Evolutionary conservation across 495 filamentous ascomycete species (phyloP).

Genomic region (Rhypophila decipiens): DNA sequence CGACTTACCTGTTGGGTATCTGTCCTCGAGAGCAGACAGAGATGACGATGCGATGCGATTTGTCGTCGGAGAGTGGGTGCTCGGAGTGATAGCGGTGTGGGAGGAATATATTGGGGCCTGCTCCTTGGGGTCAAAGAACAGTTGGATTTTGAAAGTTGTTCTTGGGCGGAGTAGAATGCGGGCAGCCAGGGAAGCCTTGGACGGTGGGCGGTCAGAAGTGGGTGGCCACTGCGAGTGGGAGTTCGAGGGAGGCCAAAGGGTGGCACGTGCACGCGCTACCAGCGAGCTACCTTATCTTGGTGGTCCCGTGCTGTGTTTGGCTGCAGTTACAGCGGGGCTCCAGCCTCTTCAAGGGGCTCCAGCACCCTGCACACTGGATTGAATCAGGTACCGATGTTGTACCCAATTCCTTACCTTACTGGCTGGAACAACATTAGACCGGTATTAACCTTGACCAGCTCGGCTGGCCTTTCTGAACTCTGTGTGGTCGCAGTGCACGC

Average conservation of each 20-base stretch:
- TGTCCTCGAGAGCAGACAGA: slow-evolving; percentile 15
- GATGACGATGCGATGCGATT: slow-evolving; percentile 25
- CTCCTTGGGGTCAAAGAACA: slow-evolving; percentile 7
- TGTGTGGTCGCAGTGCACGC: neutral
- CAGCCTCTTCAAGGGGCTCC: no score
- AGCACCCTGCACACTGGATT: neutral
- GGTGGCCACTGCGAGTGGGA: neutral
- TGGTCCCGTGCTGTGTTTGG: neutral
- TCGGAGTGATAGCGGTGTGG: slow-evolving; percentile 30
- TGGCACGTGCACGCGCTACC: slow-evolving; percentile 19
- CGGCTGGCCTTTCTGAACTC: slow-evolving; percentile 1
- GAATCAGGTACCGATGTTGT: slow-evolving; percentile 8
- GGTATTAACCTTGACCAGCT: slow-evolving; percentile 3
- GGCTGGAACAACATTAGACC: slow-evolving; percentile 23
- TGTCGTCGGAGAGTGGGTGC: slow-evolving; percentile 20
- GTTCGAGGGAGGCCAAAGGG: neutral
- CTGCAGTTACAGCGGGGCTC: neutral
- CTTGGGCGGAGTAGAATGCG: slow-evolving; percentile 23
- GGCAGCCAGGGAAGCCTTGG: slow-evolving; percentile 14
- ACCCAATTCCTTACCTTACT: slow-evolving; percentile 9
- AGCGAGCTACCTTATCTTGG: slow-evolving; percentile 20
- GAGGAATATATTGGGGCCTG: slow-evolving; percentile 22
- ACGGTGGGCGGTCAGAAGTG: neutral
- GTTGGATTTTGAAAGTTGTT: slow-evolving; percentile 36
- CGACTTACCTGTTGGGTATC: slow-evolving; percentile 24